Evolutionary conservation across 768 basidiomycete species (phyloP).

Genomic region (Neoboletus magnificus): DNA sequence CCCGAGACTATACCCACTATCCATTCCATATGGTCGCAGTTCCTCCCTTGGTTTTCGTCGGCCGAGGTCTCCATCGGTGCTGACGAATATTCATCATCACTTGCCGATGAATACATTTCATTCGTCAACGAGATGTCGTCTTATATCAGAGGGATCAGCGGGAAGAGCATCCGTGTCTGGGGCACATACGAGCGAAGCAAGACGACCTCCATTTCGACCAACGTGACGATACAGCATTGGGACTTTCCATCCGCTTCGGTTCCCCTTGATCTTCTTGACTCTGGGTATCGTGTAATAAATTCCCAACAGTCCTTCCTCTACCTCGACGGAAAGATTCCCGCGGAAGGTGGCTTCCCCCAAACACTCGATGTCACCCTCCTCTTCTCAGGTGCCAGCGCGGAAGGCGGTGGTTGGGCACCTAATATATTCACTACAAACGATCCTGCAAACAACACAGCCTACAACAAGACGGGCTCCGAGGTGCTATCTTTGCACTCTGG

Average conservation of each 20-base stretch:
- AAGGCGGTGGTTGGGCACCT: constrained; percentile 35
- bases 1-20: constrained; percentile 43
- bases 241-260: constrained; percentile 32
- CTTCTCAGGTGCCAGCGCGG: constrained; percentile 28
- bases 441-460: constrained; percentile 31
- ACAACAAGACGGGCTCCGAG: constrained; percentile 30
- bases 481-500: constrained; percentile 39
- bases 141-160: constrained; percentile 31
- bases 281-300: constrained; percentile 38
- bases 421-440: constrained; percentile 33
- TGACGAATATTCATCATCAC: constrained; percentile 38
- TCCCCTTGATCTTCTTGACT: constrained; percentile 31
- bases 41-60: constrained; percentile 38
- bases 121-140: constrained; percentile 43
- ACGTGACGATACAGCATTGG: constrained; percentile 47
- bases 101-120: constrained; percentile 41
- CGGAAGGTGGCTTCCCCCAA: constrained; percentile 32
- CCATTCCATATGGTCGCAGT: constrained; percentile 41
- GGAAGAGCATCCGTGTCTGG: constrained; percentile 43
- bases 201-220: constrained; percentile 34
- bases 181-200: constrained; percentile 40
- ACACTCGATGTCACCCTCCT: constrained; percentile 30
- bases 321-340: constrained; percentile 36
- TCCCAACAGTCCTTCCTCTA: constrained; percentile 37
- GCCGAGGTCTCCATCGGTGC: constrained; percentile 45